phyloP scores from a whole-genome alignment of 2,329 filamentous ascomycete genomes.

The Huntiella decipiens region DNA sequence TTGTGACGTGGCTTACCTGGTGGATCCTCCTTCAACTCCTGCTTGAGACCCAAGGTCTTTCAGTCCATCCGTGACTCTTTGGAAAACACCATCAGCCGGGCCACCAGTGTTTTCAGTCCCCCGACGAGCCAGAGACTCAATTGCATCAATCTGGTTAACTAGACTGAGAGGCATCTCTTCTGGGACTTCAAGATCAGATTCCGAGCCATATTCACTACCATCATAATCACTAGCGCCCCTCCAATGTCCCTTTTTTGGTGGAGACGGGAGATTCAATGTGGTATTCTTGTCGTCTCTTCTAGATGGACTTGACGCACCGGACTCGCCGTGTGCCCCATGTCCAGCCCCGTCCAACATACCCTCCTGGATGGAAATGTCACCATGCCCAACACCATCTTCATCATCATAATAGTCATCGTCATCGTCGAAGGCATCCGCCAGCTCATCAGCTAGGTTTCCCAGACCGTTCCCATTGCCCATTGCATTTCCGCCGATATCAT shows the following conservation, averaged over 20 bases:
- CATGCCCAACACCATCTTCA: slow-evolving; percentile 15
- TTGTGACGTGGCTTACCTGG: slow-evolving; percentile 32
- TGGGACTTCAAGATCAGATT: slow-evolving; percentile 50
- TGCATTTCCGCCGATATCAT: slow-evolving; percentile 22
- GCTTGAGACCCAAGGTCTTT: slow-evolving; percentile 56
- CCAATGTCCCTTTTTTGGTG: slow-evolving; percentile 27
- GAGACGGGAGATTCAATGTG: slow-evolving; percentile 27
- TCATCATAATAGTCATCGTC: slow-evolving; percentile 38
- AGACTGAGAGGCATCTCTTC: slow-evolving; percentile 43
- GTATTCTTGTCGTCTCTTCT: slow-evolving; percentile 18
- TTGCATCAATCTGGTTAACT: slow-evolving; percentile 50
- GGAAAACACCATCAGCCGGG: slow-evolving; percentile 45
- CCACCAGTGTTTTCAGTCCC: slow-evolving; percentile 48
- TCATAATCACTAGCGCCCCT: slow-evolving; percentile 43
- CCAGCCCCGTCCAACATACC: slow-evolving; percentile 35
- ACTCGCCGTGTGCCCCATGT: slow-evolving; percentile 15
- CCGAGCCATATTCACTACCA: slow-evolving; percentile 55
- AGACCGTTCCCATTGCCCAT: slow-evolving; percentile 34
- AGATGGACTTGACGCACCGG: slow-evolving; percentile 3
- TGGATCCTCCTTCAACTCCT: slow-evolving; percentile 51
- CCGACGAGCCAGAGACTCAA: slow-evolving; percentile 49
- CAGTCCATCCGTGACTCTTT: slow-evolving; percentile 48
- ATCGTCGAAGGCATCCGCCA: slow-evolving; percentile 53
- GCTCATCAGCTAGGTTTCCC: slow-evolving; percentile 63
- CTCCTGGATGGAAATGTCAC: slow-evolving; percentile 24